These are phyloP conservation scores for Bolboschoenoplectus hybrid DNA, from an alignment of 202 grass and related monocot species.

Conservation along the genomic window DNA sequence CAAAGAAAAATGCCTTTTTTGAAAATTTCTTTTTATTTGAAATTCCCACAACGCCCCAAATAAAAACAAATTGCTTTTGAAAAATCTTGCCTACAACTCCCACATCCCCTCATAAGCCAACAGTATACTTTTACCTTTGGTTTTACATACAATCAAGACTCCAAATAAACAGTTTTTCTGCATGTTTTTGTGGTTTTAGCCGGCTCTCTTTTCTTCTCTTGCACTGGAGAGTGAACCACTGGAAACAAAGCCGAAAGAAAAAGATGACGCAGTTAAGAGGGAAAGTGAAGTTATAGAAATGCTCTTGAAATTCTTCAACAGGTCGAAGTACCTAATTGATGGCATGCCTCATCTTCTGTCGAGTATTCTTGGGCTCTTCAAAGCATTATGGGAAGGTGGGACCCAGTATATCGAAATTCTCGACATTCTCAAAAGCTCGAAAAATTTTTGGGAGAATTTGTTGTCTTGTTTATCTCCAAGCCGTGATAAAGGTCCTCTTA, in stretches of 20 bases:
- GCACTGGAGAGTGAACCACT: constrained; percentile 48
- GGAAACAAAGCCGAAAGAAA: constrained; percentile 34
- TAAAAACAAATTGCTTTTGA: background rate
- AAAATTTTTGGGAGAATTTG: constrained; percentile 74
- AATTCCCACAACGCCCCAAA: background rate
- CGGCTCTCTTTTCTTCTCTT: constrained; percentile 70
- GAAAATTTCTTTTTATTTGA: constrained; percentile 14
- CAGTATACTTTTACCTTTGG: background rate
- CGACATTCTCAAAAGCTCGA: constrained; percentile 64
- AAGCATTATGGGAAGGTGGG: constrained; percentile 85
- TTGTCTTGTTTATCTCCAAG: constrained; percentile 53
- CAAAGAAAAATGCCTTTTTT: background rate
- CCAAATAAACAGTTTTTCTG: constrained; percentile 7
- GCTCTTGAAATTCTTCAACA: constrained; percentile 58
- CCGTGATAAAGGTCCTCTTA: constrained; percentile 39
- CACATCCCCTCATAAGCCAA: background rate
- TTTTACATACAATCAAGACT: background rate
- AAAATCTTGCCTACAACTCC: background rate
- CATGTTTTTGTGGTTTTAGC: constrained; percentile 54
- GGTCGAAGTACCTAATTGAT: constrained; percentile 52
- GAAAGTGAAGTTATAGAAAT: constrained; percentile 46
- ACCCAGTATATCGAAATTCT: constrained; percentile 62
- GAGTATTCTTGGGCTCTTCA: constrained; percentile 68
- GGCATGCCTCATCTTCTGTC: constrained; percentile 60
- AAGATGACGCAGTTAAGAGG: constrained; percentile 34